These are phyloP conservation scores for Talaromyces borbonicus DNA, from an alignment of 495 filamentous ascomycete genomes.

Conservation along the genomic window DNA sequence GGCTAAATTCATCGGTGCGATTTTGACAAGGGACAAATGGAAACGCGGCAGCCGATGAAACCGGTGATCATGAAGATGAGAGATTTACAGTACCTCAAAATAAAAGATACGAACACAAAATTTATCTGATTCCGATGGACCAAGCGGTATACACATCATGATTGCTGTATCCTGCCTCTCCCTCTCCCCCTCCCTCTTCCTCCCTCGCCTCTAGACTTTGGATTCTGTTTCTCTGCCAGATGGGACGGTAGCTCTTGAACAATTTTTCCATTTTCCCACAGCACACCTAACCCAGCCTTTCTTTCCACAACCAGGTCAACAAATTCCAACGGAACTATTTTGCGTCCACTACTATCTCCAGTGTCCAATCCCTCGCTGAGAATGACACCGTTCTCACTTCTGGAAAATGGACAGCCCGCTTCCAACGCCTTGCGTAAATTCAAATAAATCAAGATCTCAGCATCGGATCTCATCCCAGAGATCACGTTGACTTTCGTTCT, in stretches of 20 bases:
- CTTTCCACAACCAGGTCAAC: slow-evolving; percentile 47
- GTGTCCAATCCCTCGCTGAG: slow-evolving; percentile 36
- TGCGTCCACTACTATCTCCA: slow-evolving; percentile 11
- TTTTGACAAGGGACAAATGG: too few relatives aligned
- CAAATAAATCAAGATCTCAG: slow-evolving; percentile 70
- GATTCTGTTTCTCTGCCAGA: slow-evolving; percentile 21
- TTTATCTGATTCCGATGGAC: too few relatives aligned
- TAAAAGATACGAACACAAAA: too few relatives aligned
- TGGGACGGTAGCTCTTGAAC: slow-evolving; percentile 40
- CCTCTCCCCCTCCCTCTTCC: slow-evolving; percentile 12
- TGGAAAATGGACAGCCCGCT: slow-evolving; percentile 68
- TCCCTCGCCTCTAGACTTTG: slow-evolving; percentile 18
- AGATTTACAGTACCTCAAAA: too few relatives aligned
- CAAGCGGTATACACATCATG: neutral
- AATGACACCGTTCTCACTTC: slow-evolving; percentile 75
- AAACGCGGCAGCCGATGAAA: too few relatives aligned
- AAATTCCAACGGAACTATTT: slow-evolving; percentile 32
- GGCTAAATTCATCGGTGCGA: too few relatives aligned
- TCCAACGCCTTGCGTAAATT: slow-evolving; percentile 57
- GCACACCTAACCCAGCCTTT: slow-evolving; percentile 44
- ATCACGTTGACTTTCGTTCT: slow-evolving; percentile 40
- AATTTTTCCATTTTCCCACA: slow-evolving; percentile 56
- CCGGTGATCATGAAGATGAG: too few relatives aligned
- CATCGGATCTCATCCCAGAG: slow-evolving; percentile 74
- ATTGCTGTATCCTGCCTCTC: neutral